Conservation (phyloP, 345 rosid genomes). For the Pistacia atlantica region DNA sequence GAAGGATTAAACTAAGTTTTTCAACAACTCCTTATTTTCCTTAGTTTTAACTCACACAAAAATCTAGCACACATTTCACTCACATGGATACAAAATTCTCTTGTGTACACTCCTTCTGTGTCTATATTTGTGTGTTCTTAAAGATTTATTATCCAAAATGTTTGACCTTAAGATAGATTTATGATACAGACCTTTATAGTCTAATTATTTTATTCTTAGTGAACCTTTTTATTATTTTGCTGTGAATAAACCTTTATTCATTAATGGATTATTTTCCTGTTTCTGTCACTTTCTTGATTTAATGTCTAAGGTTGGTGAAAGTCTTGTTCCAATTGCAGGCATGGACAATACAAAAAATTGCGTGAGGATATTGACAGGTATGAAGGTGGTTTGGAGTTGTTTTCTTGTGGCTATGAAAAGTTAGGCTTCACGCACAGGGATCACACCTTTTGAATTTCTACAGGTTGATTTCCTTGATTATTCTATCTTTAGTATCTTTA, state of each 20-base stretch:
- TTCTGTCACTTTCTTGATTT: conserved; percentile 16
- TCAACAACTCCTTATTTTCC: neutral
- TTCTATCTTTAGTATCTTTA: neutral
- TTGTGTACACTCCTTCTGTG: neutral
- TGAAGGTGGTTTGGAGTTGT: conserved; percentile 91
- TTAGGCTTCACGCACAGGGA: conserved; percentile 87
- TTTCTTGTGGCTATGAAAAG: conserved; percentile 93
- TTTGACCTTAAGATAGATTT: neutral
- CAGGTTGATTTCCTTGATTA: neutral
- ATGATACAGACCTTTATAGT: neutral
- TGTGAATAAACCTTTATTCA: neutral
- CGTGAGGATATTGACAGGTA: conserved; percentile 68
- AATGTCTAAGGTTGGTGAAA: conserved; percentile 10
- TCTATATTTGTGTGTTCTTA: neutral
- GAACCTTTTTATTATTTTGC: neutral
- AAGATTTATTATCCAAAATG: neutral
- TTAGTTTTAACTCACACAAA: neutral
- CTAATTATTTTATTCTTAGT: neutral
- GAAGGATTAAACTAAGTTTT: neutral
- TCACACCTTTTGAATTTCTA: neutral
- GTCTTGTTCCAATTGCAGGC: conserved; percentile 42
- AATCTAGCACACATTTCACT: neutral
- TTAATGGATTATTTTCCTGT: neutral
- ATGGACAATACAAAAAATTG: conserved; percentile 63
- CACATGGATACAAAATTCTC: no score